Evolutionary conservation across 495 filamentous ascomycete genomes (phyloP).

Genomic region (Letharia lupina): DNA sequence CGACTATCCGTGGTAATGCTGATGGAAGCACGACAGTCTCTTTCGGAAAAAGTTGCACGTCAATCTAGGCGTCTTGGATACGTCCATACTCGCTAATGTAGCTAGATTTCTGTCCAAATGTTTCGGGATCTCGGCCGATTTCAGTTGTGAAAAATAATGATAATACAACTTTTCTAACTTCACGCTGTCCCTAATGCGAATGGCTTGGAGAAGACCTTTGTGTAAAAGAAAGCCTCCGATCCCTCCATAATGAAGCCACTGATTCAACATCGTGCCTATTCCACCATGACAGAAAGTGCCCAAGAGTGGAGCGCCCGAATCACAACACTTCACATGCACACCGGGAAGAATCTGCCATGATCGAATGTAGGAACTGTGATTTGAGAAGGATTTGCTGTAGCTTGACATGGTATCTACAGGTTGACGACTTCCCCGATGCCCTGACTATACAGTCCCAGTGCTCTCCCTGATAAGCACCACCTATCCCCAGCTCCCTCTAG

Average conservation of each 20-base stretch:
- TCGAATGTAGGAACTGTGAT: neutral
- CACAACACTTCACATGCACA: neutral
- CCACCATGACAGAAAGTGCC: neutral
- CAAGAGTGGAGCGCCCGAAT: neutral
- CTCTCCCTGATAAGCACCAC: neutral
- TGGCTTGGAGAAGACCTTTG: neutral
- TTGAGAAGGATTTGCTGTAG: neutral
- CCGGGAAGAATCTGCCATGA: neutral
- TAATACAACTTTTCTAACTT: neutral
- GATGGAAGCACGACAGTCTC: constrained; percentile 1
- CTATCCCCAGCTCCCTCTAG: neutral
- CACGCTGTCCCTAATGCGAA: neutral
- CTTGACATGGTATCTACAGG: neutral
- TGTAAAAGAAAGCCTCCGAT: neutral
- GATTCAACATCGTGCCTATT: neutral
- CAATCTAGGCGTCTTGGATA: constrained; percentile 16
- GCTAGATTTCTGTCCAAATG: constrained; percentile 8
- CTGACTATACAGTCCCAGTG: neutral
- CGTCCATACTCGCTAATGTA: constrained; percentile 13
- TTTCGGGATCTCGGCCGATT: neutral
- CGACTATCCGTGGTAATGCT: neutral
- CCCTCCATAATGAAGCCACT: neutral
- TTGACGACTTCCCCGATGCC: neutral
- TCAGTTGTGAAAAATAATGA: constrained; percentile 5
- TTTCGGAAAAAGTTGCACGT: neutral